Evolutionary conservation across 1,139 yeast genomes (phyloP), one percentile per base, ranked within the genome.

Genomic region (Trichomonascaceae sp.): DNA sequence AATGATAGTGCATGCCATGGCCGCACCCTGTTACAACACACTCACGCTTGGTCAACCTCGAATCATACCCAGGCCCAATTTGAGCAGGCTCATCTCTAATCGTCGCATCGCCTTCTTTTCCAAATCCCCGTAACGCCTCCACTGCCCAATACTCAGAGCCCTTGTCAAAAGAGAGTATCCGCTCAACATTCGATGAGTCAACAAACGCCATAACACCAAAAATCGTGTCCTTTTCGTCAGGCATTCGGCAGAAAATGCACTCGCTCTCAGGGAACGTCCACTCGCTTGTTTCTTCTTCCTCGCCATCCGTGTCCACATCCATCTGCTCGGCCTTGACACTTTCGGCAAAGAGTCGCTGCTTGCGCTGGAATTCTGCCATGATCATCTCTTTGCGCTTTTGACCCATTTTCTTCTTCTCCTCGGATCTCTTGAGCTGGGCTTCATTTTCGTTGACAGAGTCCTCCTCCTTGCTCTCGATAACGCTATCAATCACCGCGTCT

Each of bases 221-320:
- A 0, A 82, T 71, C 8, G 81, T 85, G 16, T 72, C 71, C 9
- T 70, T 69, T 16, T 69, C 72, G 2, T 76, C 68, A 0, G 85
- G 77, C 72, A 82, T 84, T 46, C 87, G 93, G 53, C 98, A 89
- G 20, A 89, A 65, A 27, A 87, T 77, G 52, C 98, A 89, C 40
- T 75, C 79, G 27, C 77, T 76, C 28, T 75, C 79, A 0, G 94
- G 93, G 47, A 71, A 84, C 27, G 60, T 60, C 93, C 93, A 81
- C 5, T 64, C 68, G 1, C 51, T 56, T 6, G 31, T 37, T 8
- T 50, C 53, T 2, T 48, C 57, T 2, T 59, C 65, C 9, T 45
- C 47, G 28, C 47, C 44, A 13, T 39, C 47, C 5, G 44, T 54
- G n/a, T 48, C 53, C 13, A 45, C 51, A 31, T 48, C 52, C 23